phyloP scores from a whole-genome alignment of 345 rosid genomes.

The Rhodamnia argentea region DNA sequence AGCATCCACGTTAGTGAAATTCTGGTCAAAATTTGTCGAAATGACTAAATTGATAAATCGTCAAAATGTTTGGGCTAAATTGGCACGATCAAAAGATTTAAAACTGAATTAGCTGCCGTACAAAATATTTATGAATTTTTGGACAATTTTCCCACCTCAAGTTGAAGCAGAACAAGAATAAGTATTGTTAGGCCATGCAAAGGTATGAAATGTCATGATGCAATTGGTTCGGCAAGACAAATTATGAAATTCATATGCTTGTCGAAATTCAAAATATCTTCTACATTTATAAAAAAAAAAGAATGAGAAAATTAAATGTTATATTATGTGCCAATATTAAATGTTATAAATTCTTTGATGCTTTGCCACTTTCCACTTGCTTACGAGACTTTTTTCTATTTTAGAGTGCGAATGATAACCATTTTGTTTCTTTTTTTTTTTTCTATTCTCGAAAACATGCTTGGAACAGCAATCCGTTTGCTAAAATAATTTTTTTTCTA shows the following conservation, averaged over 20 bases:
- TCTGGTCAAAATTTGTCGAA: accelerated
- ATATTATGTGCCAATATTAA: not conserved
- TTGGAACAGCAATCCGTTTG: too few relatives aligned
- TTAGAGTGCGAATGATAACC: too few relatives aligned
- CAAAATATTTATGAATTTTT: not conserved
- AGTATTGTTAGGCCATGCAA: not conserved
- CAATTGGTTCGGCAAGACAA: not conserved
- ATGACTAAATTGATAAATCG: not conserved
- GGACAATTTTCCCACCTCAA: not conserved
- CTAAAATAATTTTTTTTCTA: too few relatives aligned
- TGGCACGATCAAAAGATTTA: not conserved
- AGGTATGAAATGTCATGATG: not conserved
- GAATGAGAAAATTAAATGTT: not conserved
- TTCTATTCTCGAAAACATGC: too few relatives aligned
- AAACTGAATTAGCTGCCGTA: accelerated
- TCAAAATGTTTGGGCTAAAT: not conserved
- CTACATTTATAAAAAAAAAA: not conserved
- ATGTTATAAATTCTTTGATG: not conserved
- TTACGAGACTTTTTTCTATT: not conserved
- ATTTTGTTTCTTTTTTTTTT: too few relatives aligned
- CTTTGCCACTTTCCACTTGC: not conserved
- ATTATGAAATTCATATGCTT: not conserved
- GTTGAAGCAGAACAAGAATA: not conserved
- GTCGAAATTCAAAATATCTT: not conserved
- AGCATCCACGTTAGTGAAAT: accelerated